Evolutionary conservation across 2,329 filamentous ascomycete genomes (phyloP).

Genomic region (Penicillium verrucosum): DNA sequence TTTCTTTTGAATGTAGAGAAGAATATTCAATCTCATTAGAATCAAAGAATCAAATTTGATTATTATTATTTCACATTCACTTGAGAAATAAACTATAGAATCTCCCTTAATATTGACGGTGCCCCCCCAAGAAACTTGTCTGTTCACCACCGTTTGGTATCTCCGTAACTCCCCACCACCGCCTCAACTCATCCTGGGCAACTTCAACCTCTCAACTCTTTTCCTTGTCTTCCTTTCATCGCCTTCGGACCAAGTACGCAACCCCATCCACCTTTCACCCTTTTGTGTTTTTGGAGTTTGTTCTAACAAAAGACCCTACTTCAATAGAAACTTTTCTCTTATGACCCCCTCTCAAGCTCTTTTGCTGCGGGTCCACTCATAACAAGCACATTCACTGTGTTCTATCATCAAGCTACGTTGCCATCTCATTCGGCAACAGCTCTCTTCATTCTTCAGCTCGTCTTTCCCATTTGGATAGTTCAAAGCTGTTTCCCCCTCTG

Average conservation of each 20-base stretch:
- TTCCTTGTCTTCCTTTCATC: constrained; percentile 9
- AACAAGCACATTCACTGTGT: constrained; percentile 15
- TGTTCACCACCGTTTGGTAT: background rate
- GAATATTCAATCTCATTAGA: background rate
- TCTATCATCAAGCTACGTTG: constrained; percentile 9
- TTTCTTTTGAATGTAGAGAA: background rate
- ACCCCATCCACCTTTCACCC: background rate
- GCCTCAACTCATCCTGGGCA: constrained; percentile 14
- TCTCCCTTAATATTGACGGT: background rate
- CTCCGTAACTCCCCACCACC: constrained; percentile 20
- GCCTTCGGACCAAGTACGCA: constrained; percentile 5
- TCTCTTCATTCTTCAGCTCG: background rate
- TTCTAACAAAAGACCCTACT: background rate
- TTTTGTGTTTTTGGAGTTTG: background rate
- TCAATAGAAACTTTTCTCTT: constrained; percentile 11
- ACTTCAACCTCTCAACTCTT: constrained; percentile 17
- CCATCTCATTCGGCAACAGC: constrained; percentile 7
- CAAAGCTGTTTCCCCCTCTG: constrained; percentile 20
- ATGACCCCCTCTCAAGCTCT: constrained; percentile 23
- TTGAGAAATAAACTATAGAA: background rate
- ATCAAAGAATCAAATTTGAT: background rate
- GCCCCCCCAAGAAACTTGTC: background rate
- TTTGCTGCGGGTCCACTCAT: constrained; percentile 22
- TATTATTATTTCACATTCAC: background rate
- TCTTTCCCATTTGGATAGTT: constrained; percentile 2